A percentile compares a stretch with the other conserved stretches of the same genome.
phyloP scores from a whole-genome alignment of 257 asterid species.

The Rhazya stricta region DNA sequence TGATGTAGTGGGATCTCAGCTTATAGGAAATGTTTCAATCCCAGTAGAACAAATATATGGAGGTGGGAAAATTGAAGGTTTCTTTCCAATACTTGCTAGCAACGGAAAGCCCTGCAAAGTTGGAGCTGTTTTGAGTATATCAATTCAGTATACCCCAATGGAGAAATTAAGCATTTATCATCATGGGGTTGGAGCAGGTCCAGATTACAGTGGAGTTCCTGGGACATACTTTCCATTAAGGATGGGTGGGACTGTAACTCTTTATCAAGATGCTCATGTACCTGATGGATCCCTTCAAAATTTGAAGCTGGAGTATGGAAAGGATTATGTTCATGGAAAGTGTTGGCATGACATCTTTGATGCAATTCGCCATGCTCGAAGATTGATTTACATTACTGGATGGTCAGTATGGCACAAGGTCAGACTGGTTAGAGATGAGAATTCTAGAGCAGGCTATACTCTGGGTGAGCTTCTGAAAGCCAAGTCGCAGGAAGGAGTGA shows the following conservation, averaged over 20 bases:
- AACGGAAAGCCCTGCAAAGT: conserved; percentile 78
- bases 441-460: conserved; percentile 43
- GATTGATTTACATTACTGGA: conserved; percentile 84
- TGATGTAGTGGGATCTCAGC: conserved; percentile 89
- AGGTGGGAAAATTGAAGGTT: conserved; percentile 65
- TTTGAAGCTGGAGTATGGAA: conserved; percentile 68
- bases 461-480: conserved; percentile 89
- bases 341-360: conserved; percentile 91
- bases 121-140: conserved; percentile 77
- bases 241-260: conserved; percentile 79
- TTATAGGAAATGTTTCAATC: conserved; percentile 74
- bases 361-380: conserved; percentile 75
- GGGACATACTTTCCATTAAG: conserved; percentile 95
- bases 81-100: conserved; percentile 65
- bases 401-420: conserved; percentile 99
- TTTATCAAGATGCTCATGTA: conserved; percentile 98
- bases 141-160: conserved; percentile 69
- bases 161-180: conserved; percentile 63
- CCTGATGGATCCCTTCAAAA: conserved; percentile 79
- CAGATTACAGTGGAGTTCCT: conserved; percentile 73
- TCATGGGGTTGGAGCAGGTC: conserved; percentile 89
- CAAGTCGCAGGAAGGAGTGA: conserved; percentile 97
- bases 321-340: conserved; percentile 72
- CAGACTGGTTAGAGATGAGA: conserved; percentile 78
- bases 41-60: conserved; percentile 75